phyloP scores from a whole-genome alignment of 495 filamentous ascomycete species.

The Trichoderma parareesei region DNA sequence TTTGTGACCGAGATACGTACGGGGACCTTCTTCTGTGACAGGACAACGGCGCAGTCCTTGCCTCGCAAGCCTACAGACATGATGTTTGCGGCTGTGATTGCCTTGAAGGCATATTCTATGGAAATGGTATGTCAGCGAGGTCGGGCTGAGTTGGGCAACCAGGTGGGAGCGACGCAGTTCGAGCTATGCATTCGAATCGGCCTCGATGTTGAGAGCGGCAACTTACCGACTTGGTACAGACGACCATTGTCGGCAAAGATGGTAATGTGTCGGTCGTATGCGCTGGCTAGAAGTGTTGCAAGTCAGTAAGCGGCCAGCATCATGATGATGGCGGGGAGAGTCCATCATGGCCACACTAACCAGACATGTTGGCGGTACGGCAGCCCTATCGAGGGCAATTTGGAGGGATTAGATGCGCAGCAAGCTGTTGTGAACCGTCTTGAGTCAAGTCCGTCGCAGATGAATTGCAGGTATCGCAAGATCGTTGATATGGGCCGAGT shows the following conservation, averaged over 20 bases:
- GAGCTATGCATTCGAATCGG: not conserved
- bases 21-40: conserved; percentile 99
- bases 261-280: conserved; percentile 97
- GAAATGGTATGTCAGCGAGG: not conserved
- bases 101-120: conserved; percentile 99
- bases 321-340: conserved; percentile 12
- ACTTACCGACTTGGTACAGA: conserved; percentile 98
- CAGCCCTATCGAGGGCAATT: conserved; percentile 11
- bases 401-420: conserved; percentile 3
- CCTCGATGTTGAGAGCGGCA: conserved; percentile 3
- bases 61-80: conserved; percentile 93
- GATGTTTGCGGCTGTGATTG: conserved; percentile 97
- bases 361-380: conserved; percentile 15
- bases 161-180: not conserved
- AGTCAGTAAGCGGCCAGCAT: conserved; percentile 17
- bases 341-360: conserved; percentile 18
- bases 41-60: conserved; percentile 91
- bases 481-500: conserved; percentile 22
- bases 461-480: conserved; percentile 19
- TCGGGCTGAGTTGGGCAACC: not conserved
- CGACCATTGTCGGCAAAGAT: conserved; percentile 99
- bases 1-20: conserved; percentile 47
- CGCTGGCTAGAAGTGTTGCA: conserved; percentile 59
- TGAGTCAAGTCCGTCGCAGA: not conserved
- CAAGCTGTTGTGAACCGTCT: not conserved